These are phyloP conservation scores for Eucalyptus pauciflora DNA, from an alignment of 345 rosid species.

Conservation along the genomic window DNA sequence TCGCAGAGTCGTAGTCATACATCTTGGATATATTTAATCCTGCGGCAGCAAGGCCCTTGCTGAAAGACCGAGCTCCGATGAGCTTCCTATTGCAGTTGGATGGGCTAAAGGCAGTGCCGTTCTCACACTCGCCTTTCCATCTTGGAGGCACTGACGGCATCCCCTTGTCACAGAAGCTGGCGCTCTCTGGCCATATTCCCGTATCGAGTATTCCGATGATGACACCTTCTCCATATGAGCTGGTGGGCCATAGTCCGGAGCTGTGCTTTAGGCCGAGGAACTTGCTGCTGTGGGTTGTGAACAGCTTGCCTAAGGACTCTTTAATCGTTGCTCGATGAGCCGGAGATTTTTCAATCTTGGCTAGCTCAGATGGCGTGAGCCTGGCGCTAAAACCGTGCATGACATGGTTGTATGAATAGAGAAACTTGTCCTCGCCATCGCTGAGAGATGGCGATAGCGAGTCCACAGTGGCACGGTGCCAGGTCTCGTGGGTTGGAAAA, in stretches of 20 bases:
- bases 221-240: conserved; percentile 9
- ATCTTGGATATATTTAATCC: neutral
- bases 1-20: conserved; percentile 12
- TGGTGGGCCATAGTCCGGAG: conserved; percentile 15
- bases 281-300: conserved; percentile 19
- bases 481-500: conserved; percentile 11
- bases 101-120: conserved; percentile 2
- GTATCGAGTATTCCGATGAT: conserved; percentile 24
- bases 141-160: conserved; percentile 6
- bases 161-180: conserved; percentile 14
- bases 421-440: neutral
- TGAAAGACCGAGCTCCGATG: conserved; percentile 5
- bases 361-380: conserved; percentile 22
- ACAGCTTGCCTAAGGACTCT: conserved; percentile 20
- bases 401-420: conserved; percentile 27
- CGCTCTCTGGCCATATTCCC: conserved; percentile 22
- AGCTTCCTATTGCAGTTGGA: conserved; percentile 20
- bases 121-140: conserved; percentile 29
- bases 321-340: conserved; percentile 21
- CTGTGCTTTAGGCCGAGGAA: conserved; percentile 22
- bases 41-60: conserved; percentile 13
- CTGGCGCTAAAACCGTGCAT: conserved; percentile 38
- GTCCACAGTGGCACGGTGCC: conserved; percentile 9
- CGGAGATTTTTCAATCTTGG: conserved; percentile 20
- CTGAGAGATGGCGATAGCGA: neutral